These are phyloP conservation scores for Aureobasidium musti DNA, from an alignment of 2,329 filamentous ascomycete genomes.

Conservation along the genomic window DNA sequence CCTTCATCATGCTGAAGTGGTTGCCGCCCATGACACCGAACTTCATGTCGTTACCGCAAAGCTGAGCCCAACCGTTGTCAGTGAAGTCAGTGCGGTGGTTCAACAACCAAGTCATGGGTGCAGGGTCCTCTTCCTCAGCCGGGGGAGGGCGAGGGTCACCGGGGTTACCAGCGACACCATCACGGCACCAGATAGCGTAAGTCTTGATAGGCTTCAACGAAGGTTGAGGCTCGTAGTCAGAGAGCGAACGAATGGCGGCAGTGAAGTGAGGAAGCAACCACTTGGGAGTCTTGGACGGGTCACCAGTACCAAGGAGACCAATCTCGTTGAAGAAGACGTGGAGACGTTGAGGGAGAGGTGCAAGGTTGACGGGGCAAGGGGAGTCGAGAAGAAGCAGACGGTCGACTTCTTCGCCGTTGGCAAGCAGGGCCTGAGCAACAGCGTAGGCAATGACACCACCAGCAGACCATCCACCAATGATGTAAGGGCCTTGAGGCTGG, in stretches of 20 bases:
- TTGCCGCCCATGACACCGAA: constrained; percentile 70
- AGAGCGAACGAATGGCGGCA: constrained; percentile 66
- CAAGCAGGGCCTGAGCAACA: constrained; percentile 52
- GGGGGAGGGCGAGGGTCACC: constrained; percentile 66
- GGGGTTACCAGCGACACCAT: constrained; percentile 69
- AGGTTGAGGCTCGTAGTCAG: constrained; percentile 66
- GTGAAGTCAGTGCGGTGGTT: constrained; percentile 73
- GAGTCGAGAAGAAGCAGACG: constrained; percentile 57
- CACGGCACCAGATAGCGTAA: constrained; percentile 69
- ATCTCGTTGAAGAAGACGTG: constrained; percentile 73
- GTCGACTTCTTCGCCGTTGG: constrained; percentile 52
- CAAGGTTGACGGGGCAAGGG: constrained; percentile 55
- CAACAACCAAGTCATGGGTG: constrained; percentile 65
- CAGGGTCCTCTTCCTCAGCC: constrained; percentile 57
- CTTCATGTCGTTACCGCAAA: constrained; percentile 63
- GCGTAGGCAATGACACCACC: constrained; percentile 59
- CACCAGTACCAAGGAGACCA: constrained; percentile 67
- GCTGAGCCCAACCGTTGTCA: constrained; percentile 69
- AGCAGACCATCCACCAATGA: constrained; percentile 58
- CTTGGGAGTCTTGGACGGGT: constrained; percentile 62
- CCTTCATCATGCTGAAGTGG: constrained; percentile 77
- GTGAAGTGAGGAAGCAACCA: constrained; percentile 76
- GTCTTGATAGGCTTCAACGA: constrained; percentile 64
- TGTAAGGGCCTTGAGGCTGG: constrained; percentile 64
- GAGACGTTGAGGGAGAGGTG: constrained; percentile 56